phyloP scores from a whole-genome alignment of 228 moss, liverwort and hornwort species.

The Sphagnum magellanicum region DNA sequence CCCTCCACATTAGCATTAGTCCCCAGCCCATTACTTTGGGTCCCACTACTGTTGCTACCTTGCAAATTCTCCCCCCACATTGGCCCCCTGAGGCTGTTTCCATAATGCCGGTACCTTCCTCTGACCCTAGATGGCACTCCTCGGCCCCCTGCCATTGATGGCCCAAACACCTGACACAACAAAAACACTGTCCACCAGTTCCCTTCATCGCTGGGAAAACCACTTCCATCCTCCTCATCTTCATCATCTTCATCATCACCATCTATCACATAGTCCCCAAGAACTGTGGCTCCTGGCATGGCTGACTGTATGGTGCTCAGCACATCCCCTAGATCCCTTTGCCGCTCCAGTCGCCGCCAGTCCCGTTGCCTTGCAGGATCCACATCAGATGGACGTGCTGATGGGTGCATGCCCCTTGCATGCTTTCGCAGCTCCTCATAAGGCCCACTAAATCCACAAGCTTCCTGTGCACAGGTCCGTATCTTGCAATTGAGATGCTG shows the following conservation, averaged over 20 bases:
- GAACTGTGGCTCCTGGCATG: slow-evolving; percentile 92
- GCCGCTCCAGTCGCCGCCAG: slow-evolving; percentile 92
- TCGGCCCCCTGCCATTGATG: slow-evolving; percentile 62
- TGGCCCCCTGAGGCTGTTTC: slow-evolving; percentile 41
- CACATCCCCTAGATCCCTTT: slow-evolving; percentile 95
- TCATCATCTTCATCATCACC: slow-evolving; percentile 84
- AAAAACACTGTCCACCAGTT: slow-evolving; percentile 97
- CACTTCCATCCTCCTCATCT: slow-evolving; percentile 78
- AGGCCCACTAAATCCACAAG: slow-evolving; percentile 70
- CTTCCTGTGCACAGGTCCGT: slow-evolving; percentile 83
- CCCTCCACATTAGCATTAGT: slow-evolving; percentile 60
- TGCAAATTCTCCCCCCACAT: slow-evolving; percentile 77
- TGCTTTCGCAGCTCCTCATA: slow-evolving; percentile 98
- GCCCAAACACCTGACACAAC: slow-evolving; percentile 86
- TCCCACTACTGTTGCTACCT: slow-evolving; percentile 38
- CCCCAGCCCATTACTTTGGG: slow-evolving; percentile 30
- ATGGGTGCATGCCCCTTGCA: slow-evolving; percentile 80
- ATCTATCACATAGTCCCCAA: slow-evolving; percentile 85
- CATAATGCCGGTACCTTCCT: slow-evolving; percentile 41
- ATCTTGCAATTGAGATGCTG: slow-evolving; percentile 82
- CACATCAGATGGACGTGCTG: slow-evolving; percentile 86
- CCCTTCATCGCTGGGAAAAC: slow-evolving; percentile 83
- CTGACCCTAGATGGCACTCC: slow-evolving; percentile 53
- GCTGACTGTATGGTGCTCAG: slow-evolving; percentile 75
- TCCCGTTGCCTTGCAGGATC: slow-evolving; percentile 80